Percentiles rank a stretch among this genome's conserved stretches.
Evolutionary conservation across 1,139 yeast genomes (phyloP).

Genomic region (Meyerozyma sp.): DNA sequence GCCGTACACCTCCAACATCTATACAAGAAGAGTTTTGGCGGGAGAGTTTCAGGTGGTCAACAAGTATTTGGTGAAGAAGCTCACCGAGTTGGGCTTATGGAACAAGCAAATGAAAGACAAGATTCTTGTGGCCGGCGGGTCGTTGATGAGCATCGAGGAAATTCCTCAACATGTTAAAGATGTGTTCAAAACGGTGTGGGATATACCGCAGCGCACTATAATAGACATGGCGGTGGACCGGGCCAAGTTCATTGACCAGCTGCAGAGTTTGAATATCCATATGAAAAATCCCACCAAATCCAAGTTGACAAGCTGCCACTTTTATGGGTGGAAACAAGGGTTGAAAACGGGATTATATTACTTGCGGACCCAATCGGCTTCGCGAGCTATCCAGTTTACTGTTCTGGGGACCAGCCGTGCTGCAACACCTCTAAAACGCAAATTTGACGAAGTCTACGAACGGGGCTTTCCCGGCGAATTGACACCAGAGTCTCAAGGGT

Average conservation of each 20-base stretch:
- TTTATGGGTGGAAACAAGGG: constrained; percentile 61
- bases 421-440: not conserved
- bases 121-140: constrained; percentile 50
- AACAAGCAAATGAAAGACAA: constrained; percentile 46
- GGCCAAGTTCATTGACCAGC: constrained; percentile 56
- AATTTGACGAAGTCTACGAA: not conserved
- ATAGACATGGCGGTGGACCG: constrained; percentile 61
- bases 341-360: constrained; percentile 63
- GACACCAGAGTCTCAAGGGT: not conserved
- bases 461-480: not conserved
- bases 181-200: constrained; percentile 58
- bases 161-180: constrained; percentile 49
- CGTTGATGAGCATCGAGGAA: constrained; percentile 46
- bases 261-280: constrained; percentile 55
- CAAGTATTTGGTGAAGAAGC: constrained; percentile 49
- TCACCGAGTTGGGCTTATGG: constrained; percentile 54
- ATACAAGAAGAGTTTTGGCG: constrained; percentile 54
- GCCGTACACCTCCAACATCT: constrained; percentile 56
- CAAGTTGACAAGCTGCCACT: constrained; percentile 55
- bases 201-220: constrained; percentile 49
- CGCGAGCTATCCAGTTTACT: constrained; percentile 58
- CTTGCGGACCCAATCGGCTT: constrained; percentile 58
- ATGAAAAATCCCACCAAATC: constrained; percentile 53
- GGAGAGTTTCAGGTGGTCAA: constrained; percentile 62
- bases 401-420: constrained; percentile 20